Conservation (phyloP, 768 basidiomycete genomes). For the Kwoniella newhampshirensis region DNA sequence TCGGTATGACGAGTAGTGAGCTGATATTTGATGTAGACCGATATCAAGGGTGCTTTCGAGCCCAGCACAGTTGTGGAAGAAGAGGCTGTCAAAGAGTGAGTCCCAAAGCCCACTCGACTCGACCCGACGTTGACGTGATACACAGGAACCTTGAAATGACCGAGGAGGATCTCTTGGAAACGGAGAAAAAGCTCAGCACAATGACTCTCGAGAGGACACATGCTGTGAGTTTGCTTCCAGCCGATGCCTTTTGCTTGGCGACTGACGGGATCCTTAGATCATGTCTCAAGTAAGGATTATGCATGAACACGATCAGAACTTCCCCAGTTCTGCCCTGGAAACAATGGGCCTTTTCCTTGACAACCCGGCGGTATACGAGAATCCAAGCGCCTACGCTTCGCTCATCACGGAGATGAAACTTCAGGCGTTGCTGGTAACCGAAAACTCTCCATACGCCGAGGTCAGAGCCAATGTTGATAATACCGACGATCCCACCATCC, state of each 20-base stretch:
- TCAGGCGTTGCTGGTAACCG: constrained; percentile 38
- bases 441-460: constrained; percentile 83
- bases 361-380: constrained; percentile 19
- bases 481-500: constrained; percentile 41
- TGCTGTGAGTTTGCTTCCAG: background rate
- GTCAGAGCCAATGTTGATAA: constrained; percentile 66
- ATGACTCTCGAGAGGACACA: constrained; percentile 14
- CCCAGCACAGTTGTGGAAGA: constrained; percentile 4
- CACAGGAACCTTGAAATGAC: constrained; percentile 12
- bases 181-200: constrained; percentile 5
- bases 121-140: background rate
- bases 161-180: constrained; percentile 12
- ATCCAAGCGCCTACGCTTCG: constrained; percentile 22
- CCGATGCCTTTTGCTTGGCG: background rate
- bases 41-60: constrained; percentile 1
- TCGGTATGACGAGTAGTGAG: background rate
- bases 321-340: constrained; percentile 25
- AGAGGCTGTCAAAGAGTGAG: constrained; percentile 13
- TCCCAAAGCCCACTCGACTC: background rate
- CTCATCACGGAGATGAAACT: constrained; percentile 41
- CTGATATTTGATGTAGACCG: background rate
- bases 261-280: constrained; percentile 16
- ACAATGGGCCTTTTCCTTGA: constrained; percentile 28
- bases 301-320: constrained; percentile 43
- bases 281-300: constrained; percentile 21